phyloP scores from a whole-genome alignment of 2,329 filamentous ascomycete species.

The Pyricularia sp. region DNA sequence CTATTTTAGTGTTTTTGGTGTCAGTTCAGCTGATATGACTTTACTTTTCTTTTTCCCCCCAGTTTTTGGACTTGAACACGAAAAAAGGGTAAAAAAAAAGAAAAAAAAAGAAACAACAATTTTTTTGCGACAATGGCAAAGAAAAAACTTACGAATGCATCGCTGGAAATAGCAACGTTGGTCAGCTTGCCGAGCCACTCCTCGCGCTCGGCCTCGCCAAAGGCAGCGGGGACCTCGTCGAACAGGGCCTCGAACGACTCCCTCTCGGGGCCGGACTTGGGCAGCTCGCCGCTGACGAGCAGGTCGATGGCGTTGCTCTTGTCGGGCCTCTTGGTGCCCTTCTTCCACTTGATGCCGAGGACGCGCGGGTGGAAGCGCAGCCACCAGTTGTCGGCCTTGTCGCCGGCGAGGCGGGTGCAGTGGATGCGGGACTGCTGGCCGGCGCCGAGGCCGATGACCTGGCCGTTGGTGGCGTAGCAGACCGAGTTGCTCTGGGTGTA shows the following conservation, averaged over 20 bases:
- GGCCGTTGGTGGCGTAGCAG: slow-evolving; percentile 90
- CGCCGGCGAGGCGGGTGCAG: slow-evolving; percentile 92
- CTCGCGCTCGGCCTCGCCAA: slow-evolving; percentile 75
- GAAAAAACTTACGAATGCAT: slow-evolving; percentile 74
- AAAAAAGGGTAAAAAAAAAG: neutral
- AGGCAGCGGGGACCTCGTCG: slow-evolving; percentile 75
- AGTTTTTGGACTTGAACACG: neutral
- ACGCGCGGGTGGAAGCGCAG: slow-evolving; percentile 93
- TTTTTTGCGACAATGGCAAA: neutral
- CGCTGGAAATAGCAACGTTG: slow-evolving; percentile 80
- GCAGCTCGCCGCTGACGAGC: slow-evolving; percentile 83
- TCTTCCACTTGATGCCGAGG: slow-evolving; percentile 88
- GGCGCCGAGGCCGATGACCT: slow-evolving; percentile 87
- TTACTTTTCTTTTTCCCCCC: neutral
- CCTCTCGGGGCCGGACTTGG: slow-evolving; percentile 73
- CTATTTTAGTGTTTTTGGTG: slow-evolving; percentile 29
- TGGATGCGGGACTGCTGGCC: slow-evolving; percentile 97
- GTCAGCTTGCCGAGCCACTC: slow-evolving; percentile 77
- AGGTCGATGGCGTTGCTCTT: slow-evolving; percentile 98
- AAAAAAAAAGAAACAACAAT: slow-evolving; percentile 14
- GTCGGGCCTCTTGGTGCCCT: slow-evolving; percentile 89
- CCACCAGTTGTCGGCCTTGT: slow-evolving; percentile 99
- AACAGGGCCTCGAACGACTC: slow-evolving; percentile 84
- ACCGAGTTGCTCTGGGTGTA: slow-evolving; percentile 99
- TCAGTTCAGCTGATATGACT: slow-evolving; percentile 3